Percentiles rank a stretch among this genome's conserved stretches.
phyloP scores from a whole-genome alignment of 2,329 filamentous ascomycete species.

The Talaromyces verruculosus region DNA sequence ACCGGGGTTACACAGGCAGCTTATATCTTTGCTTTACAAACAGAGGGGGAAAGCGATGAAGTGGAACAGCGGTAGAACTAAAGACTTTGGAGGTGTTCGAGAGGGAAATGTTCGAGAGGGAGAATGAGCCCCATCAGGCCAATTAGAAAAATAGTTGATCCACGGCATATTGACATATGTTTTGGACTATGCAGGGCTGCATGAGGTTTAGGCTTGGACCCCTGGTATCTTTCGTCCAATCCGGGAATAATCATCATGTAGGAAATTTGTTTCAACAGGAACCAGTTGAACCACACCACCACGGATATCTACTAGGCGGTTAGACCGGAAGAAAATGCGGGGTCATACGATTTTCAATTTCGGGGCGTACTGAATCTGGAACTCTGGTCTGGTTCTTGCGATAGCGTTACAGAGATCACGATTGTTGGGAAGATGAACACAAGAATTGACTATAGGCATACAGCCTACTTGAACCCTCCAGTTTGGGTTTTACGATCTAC shows the following conservation, averaged over 20 bases:
- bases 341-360: background rate
- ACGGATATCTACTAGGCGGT: background rate
- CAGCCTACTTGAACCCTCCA: background rate
- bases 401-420: background rate
- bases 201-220: background rate
- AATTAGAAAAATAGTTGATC: background rate
- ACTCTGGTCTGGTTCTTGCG: background rate
- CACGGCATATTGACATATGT: background rate
- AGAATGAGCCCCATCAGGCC: background rate
- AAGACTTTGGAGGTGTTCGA: background rate
- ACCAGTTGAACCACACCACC: background rate
- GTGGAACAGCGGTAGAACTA: background rate
- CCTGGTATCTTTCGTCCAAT: background rate
- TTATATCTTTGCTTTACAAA: background rate
- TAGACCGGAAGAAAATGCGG: background rate
- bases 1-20: background rate
- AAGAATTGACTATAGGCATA: background rate
- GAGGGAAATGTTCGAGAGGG: background rate
- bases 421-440: background rate
- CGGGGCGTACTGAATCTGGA: background rate
- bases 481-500: background rate
- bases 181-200: background rate
- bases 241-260: background rate
- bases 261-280: background rate
- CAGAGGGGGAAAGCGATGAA: background rate